These are phyloP conservation scores for Ogataea trehalophila DNA, from an alignment of 805 yeast genomes.

Conservation along the genomic window DNA sequence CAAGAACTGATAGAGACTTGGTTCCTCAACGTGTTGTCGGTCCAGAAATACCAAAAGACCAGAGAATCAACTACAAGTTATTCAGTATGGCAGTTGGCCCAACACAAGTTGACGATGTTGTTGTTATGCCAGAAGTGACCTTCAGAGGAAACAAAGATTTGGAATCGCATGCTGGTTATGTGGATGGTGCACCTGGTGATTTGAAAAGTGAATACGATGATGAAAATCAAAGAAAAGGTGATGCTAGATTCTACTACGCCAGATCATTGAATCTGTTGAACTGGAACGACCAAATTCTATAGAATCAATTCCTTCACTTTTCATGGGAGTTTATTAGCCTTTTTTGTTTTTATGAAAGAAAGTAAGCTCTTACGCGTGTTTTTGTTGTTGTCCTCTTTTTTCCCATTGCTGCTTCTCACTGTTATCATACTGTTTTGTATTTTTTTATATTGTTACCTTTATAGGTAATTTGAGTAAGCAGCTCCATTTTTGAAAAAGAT, in stretches of 20 bases:
- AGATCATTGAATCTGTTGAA: constrained; percentile 18
- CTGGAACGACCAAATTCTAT: constrained; percentile 5
- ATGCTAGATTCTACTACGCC: constrained; percentile 22
- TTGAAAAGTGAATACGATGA: constrained; percentile 23
- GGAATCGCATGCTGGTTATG: constrained; percentile 2
- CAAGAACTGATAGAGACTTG: constrained; percentile 15
- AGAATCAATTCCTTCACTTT: no score
- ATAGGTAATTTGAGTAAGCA: no score
- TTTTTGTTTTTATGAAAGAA: no score
- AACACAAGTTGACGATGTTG: constrained; percentile 28
- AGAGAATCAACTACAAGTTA: constrained; percentile 21
- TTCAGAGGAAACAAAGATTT: constrained; percentile 22
- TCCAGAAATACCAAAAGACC: constrained; percentile 15
- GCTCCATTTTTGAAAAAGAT: no score
- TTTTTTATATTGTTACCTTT: no score
- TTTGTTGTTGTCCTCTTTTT: no score
- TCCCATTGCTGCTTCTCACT: no score
- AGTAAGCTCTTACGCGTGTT: no score
- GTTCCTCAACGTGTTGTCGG: constrained; percentile 20
- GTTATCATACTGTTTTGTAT: no score
- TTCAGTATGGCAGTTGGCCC: constrained; percentile 26
- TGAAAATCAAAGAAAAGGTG: constrained; percentile 22
- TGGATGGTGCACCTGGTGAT: background rate
- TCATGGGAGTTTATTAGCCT: no score
- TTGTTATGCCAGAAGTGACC: constrained; percentile 27